Evolutionary conservation across 805 yeast genomes (phyloP).

Genomic region (Vanderwaltozyma tropicalis): DNA sequence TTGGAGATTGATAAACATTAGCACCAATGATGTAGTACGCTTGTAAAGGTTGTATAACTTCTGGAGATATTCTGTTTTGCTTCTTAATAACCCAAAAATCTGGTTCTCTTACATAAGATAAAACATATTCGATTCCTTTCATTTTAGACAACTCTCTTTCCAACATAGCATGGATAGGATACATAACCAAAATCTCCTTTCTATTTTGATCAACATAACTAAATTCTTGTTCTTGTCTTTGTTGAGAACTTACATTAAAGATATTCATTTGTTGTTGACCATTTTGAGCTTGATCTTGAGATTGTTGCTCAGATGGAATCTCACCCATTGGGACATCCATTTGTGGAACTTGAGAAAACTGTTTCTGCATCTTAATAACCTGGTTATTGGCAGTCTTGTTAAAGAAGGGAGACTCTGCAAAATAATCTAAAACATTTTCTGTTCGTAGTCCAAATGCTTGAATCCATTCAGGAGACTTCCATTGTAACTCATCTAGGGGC

Average conservation of each 20-base stretch:
- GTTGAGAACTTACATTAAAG: slow-evolving; percentile 3
- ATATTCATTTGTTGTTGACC: slow-evolving; percentile 1
- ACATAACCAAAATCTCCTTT: slow-evolving; percentile 15
- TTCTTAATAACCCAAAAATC: slow-evolving; percentile 87
- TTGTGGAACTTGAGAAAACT: slow-evolving; percentile 36
- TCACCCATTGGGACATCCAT: not conserved
- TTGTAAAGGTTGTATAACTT: slow-evolving; percentile 39
- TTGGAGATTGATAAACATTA: slow-evolving; percentile 84
- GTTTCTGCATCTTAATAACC: slow-evolving; percentile 89
- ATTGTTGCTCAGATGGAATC: not conserved
- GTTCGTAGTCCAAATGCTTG: slow-evolving; percentile 79
- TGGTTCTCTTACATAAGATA: slow-evolving; percentile 71
- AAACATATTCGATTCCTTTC: slow-evolving; percentile 78
- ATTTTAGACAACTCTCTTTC: slow-evolving; percentile 59
- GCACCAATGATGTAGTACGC: slow-evolving; percentile 89
- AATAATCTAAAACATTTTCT: slow-evolving; percentile 86
- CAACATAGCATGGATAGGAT: slow-evolving; percentile 29
- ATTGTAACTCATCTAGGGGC: slow-evolving; percentile 76
- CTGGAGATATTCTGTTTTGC: slow-evolving; percentile 47
- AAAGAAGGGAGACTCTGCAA: slow-evolving; percentile 88
- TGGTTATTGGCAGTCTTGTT: slow-evolving; percentile 92
- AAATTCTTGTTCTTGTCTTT: slow-evolving; percentile 10
- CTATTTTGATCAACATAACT: slow-evolving; percentile 16
- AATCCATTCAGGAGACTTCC: slow-evolving; percentile 98
- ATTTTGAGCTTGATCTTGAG: slow-evolving; percentile 1